phyloP scores from a whole-genome alignment of 2,329 filamentous ascomycete species.

The Berkeleyomyces basicola region DNA sequence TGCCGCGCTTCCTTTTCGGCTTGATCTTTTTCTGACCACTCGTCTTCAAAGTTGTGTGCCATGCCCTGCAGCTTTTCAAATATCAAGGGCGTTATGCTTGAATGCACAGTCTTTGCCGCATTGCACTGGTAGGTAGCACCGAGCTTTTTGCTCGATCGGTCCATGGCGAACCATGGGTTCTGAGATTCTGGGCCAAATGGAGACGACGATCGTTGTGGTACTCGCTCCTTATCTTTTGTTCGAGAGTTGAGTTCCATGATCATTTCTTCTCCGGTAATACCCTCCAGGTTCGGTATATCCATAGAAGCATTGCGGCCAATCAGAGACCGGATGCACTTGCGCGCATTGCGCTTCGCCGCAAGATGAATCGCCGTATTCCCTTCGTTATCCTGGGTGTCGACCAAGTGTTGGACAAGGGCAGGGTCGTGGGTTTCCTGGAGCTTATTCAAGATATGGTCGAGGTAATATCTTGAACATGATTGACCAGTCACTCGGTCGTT shows the following conservation, averaged over 20 bases:
- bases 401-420: conserved; percentile 56
- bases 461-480: conserved; percentile 79
- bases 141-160: conserved; percentile 24
- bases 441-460: conserved; percentile 78
- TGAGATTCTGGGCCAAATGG: conserved; percentile 48
- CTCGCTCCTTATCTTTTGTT: conserved; percentile 42
- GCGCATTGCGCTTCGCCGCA: conserved; percentile 65
- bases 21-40: conserved; percentile 56
- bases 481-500: conserved; percentile 67
- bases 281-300: conserved; percentile 65
- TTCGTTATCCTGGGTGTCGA: conserved; percentile 69
- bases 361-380: conserved; percentile 74
- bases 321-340: conserved; percentile 73
- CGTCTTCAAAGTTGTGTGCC: conserved; percentile 54
- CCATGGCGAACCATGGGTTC: conserved; percentile 23
- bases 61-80: conserved; percentile 57
- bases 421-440: conserved; percentile 63
- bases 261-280: conserved; percentile 69
- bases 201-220: conserved; percentile 59
- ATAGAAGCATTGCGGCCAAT: conserved; percentile 66
- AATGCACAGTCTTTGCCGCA: conserved; percentile 52
- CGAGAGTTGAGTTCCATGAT: conserved; percentile 60
- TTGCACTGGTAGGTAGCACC: conserved; percentile 37
- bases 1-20: conserved; percentile 51
- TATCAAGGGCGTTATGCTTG: conserved; percentile 51